These are phyloP conservation scores for Colletotrichum cordylinicola DNA, from an alignment of 2,329 filamentous ascomycete species.

Conservation along the genomic window DNA sequence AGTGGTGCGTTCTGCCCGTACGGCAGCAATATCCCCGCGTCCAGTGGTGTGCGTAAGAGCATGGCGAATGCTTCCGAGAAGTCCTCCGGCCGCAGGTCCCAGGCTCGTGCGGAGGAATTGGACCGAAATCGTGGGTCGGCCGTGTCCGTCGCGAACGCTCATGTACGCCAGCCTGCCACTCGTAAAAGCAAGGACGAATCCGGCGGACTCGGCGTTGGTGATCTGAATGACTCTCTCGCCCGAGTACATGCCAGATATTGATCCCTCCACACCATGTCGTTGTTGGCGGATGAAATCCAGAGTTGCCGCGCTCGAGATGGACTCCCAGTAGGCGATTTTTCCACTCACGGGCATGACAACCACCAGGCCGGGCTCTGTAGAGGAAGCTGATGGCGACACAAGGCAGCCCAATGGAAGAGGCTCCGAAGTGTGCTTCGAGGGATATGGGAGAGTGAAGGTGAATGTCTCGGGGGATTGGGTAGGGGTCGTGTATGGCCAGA, in stretches of 20 bases:
- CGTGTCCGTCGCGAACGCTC: conserved; percentile 84
- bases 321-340: conserved; percentile 94
- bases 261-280: conserved; percentile 78
- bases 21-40: conserved; percentile 80
- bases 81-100: conserved; percentile 63
- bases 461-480: conserved; percentile 77
- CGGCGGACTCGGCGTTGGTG: conserved; percentile 82
- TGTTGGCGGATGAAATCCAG: conserved; percentile 84
- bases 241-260: conserved; percentile 75
- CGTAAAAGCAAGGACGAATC: conserved; percentile 85
- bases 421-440: conserved; percentile 69
- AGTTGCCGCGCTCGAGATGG: conserved; percentile 86
- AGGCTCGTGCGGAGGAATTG: conserved; percentile 74
- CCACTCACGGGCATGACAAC: conserved; percentile 85
- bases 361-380: conserved; percentile 84
- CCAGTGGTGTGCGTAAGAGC: conserved; percentile 73
- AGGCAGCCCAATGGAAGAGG: conserved; percentile 83
- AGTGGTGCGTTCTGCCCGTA: conserved; percentile 74
- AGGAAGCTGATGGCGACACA: conserved; percentile 77
- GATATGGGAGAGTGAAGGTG: conserved; percentile 78
- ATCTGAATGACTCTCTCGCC: conserved; percentile 81
- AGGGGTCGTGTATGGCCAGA: conserved; percentile 86
- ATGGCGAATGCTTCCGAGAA: conserved; percentile 83
- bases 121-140: conserved; percentile 79
- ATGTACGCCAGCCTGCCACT: conserved; percentile 87